Evolutionary conservation across 495 filamentous ascomycete species (phyloP).

Genomic region (Xylaria nigripes): DNA sequence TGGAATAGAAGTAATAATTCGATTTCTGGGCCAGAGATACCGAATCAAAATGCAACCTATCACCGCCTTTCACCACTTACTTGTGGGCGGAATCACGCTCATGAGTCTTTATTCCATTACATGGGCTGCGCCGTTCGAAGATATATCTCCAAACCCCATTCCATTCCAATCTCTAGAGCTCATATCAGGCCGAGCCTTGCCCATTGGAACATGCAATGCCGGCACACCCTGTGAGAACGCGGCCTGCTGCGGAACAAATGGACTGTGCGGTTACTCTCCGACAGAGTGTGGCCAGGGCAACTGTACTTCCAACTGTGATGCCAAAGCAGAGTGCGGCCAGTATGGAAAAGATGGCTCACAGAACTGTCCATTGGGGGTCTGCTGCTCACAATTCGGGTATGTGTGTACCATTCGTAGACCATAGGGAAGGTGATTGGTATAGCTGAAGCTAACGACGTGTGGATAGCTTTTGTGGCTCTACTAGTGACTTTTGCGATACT

Average conservation of each 20-base stretch:
- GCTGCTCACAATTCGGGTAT: constrained; percentile 2
- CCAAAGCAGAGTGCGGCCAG: neutral
- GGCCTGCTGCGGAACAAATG: constrained; percentile 20
- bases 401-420: neutral
- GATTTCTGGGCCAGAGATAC: no score
- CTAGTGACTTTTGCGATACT: neutral
- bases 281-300: neutral
- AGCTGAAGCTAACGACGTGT: neutral
- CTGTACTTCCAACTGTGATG: neutral
- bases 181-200: neutral
- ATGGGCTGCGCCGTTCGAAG: no score
- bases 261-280: constrained; percentile 18
- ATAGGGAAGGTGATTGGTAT: neutral
- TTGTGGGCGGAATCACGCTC: no score
- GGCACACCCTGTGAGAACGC: constrained; percentile 21
- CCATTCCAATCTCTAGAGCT: no score
- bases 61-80: no score
- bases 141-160: no score
- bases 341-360: neutral
- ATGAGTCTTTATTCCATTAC: no score
- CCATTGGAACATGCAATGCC: constrained; percentile 9
- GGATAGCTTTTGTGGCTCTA: neutral
- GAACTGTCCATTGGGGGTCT: constrained; percentile 3
- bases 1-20: no score
- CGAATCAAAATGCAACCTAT: no score